These are phyloP conservation scores for Colletotrichum sp. DNA, from an alignment of 2,329 filamentous ascomycete genomes.

Conservation along the genomic window DNA sequence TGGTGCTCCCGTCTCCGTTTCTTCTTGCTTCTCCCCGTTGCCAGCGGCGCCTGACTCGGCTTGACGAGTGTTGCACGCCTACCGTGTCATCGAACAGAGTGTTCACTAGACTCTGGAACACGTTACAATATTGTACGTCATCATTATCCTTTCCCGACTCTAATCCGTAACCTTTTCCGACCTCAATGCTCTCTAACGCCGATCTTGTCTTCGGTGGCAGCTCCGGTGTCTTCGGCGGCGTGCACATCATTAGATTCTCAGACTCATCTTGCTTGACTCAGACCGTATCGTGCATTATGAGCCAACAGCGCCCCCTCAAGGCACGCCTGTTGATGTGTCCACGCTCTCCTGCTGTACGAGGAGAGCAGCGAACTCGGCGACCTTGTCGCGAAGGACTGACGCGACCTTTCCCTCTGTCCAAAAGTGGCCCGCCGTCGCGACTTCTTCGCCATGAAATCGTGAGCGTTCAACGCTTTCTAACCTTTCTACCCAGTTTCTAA, in stretches of 20 bases:
- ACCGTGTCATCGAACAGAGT: background rate
- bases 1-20: background rate
- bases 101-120: background rate
- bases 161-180: background rate
- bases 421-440: conserved; percentile 65
- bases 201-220: background rate
- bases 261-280: background rate
- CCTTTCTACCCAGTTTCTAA: conserved; percentile 69
- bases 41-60: background rate
- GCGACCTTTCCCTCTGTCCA: conserved; percentile 62
- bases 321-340: background rate
- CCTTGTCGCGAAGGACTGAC: conserved; percentile 34
- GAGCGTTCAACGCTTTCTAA: conserved; percentile 51
- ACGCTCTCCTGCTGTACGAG: conserved; percentile 13
- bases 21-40: background rate
- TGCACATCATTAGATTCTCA: background rate
- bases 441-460: conserved; percentile 51
- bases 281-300: background rate
- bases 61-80: background rate
- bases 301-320: background rate
- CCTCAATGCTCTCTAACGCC: background rate
- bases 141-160: background rate
- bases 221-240: background rate
- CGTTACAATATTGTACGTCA: background rate
- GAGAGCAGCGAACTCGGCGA: conserved; percentile 29